Percentiles rank a stretch among this genome's conserved stretches.
Conservation (phyloP, 2,329 filamentous ascomycete species). For the Ambrosiella xylebori region DNA sequence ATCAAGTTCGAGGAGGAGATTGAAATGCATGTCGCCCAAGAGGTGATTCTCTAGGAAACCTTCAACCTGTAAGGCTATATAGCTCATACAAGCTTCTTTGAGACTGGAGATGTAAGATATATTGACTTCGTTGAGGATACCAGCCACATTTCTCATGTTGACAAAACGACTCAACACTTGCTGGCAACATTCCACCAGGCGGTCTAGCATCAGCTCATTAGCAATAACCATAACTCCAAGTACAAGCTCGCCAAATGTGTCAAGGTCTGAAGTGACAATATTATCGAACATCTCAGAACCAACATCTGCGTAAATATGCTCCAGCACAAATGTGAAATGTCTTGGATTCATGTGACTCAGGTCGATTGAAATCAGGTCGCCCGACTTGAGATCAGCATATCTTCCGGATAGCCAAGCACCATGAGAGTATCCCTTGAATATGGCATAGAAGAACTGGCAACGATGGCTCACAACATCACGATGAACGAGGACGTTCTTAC, state of each 20-base stretch:
- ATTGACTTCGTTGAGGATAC: conserved; percentile 69
- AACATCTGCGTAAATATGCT: conserved; percentile 67
- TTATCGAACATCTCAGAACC: conserved; percentile 69
- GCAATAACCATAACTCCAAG: conserved; percentile 80
- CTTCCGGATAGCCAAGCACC: conserved; percentile 70
- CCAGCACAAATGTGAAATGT: conserved; percentile 63
- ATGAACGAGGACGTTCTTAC: conserved; percentile 55
- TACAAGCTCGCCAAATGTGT: conserved; percentile 76
- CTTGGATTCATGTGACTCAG: conserved; percentile 59
- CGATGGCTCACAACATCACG: conserved; percentile 63
- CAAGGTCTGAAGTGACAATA: conserved; percentile 51
- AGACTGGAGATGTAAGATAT: conserved; percentile 71
- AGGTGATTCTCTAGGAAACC: conserved; percentile 80
- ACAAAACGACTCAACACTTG: conserved; percentile 66
- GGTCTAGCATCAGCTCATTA: conserved; percentile 89
- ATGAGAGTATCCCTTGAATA: conserved; percentile 75
- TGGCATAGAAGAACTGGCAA: conserved; percentile 79
- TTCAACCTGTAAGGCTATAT: conserved; percentile 81
- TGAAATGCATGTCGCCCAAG: conserved; percentile 69
- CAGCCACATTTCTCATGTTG: conserved; percentile 71
- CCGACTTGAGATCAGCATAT: conserved; percentile 22
- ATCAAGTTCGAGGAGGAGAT: conserved; percentile 68
- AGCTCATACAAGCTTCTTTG: conserved; percentile 75
- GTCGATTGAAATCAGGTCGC: conserved; percentile 47
- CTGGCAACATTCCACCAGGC: conserved; percentile 80